Percentiles rank a stretch among this genome's conserved stretches.
Evolutionary conservation across 257 asterid genomes (phyloP).

Genomic region (Marsdenia floribunda): DNA sequence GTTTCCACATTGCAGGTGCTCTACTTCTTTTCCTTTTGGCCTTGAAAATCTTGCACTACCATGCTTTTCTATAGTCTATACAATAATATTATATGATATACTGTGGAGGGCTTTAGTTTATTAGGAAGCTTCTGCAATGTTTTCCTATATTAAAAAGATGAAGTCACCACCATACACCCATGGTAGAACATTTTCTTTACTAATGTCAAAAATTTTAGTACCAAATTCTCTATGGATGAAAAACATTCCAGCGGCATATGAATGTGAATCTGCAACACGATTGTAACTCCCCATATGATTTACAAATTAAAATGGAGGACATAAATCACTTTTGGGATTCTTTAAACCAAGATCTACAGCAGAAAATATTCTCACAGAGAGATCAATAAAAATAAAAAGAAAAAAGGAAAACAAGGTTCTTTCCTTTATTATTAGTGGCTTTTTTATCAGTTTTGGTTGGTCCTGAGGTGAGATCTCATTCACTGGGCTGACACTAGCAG

Average conservation of each 20-base stretch:
- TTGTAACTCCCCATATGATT: too few species aligned
- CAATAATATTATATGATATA: not conserved
- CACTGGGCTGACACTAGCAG: slow-evolving; percentile 17
- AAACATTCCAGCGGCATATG: not conserved
- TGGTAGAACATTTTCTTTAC: not conserved
- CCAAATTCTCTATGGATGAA: not conserved
- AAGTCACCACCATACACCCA: slow-evolving; percentile 4
- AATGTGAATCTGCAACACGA: not conserved
- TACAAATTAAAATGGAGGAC: not conserved
- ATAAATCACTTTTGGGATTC: not conserved
- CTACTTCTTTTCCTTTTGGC: not conserved
- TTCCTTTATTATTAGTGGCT: not conserved
- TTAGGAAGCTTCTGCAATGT: not conserved
- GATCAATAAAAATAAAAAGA: not conserved
- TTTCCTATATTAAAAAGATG: not conserved
- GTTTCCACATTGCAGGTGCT: not conserved
- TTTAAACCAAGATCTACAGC: not conserved
- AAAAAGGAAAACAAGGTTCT: not conserved
- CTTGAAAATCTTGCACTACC: not conserved
- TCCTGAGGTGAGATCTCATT: slow-evolving; percentile 13
- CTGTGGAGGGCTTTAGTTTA: not conserved
- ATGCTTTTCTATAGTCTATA: not conserved
- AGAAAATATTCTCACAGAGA: not conserved
- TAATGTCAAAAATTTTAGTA: not conserved
- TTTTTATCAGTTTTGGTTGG: not conserved